These are phyloP conservation scores for Talaromyces atroroseus DNA, from an alignment of 2,329 filamentous ascomycete genomes.

Conservation along the genomic window DNA sequence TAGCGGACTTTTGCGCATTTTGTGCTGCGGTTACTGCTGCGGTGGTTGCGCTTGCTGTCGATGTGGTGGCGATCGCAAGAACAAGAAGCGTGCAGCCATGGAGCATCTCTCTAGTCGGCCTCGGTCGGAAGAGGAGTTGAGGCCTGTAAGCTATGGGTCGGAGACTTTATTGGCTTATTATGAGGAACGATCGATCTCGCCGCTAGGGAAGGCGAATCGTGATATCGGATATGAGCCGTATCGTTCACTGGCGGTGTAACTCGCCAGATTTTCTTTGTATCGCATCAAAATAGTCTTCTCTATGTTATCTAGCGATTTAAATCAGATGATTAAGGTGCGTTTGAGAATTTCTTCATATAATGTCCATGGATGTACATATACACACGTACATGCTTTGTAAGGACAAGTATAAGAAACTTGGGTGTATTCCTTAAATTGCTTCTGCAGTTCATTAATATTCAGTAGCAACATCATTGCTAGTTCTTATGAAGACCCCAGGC, in stretches of 20 bases:
- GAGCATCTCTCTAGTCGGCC: neutral
- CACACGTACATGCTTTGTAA: no score
- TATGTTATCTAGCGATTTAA: no score
- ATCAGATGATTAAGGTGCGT: no score
- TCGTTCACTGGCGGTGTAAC: neutral
- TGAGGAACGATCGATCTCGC: neutral
- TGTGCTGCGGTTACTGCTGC: constrained; percentile 8
- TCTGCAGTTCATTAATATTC: no score
- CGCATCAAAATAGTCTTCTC: neutral
- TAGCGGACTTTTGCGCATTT: constrained; percentile 1
- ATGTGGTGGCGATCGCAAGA: neutral
- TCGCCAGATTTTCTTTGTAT: neutral
- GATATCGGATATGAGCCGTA: neutral
- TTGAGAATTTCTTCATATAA: no score
- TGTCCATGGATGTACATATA: no score
- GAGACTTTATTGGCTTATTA: neutral
- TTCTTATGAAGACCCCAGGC: no score
- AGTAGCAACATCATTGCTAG: no score
- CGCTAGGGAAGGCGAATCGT: neutral
- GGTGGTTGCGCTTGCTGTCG: neutral
- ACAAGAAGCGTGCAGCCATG: neutral
- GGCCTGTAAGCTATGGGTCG: neutral
- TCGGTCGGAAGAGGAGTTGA: constrained; percentile 1
- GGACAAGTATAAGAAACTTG: no score
- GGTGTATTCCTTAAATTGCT: no score